phyloP scores from a whole-genome alignment of 106 monocot species.

The Dioscorea alata region DNA sequence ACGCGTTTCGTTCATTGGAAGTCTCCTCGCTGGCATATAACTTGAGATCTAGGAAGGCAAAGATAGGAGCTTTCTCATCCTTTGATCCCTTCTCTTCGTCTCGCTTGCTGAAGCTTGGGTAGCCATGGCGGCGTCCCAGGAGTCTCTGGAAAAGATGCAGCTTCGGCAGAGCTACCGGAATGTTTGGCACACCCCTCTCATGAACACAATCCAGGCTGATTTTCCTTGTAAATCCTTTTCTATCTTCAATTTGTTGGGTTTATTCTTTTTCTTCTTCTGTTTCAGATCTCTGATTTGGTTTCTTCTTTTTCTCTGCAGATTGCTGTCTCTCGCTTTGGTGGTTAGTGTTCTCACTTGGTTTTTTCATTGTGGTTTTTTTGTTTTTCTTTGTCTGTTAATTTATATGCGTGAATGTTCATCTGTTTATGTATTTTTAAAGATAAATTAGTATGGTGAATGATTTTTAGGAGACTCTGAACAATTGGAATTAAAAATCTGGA shows the following conservation, averaged over 20 bases:
- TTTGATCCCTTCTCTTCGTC: too few species aligned
- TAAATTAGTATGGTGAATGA: too few species aligned
- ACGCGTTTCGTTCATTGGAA: too few species aligned
- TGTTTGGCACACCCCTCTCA: constrained; percentile 25
- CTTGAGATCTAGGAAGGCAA: too few species aligned
- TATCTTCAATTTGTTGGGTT: not conserved
- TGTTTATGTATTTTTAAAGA: too few species aligned
- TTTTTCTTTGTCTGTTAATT: constrained; percentile 18
- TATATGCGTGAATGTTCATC: too few species aligned
- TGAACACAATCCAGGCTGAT: constrained; percentile 17
- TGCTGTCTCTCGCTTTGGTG: constrained; percentile 17
- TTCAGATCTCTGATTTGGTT: not conserved
- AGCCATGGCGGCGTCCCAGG: constrained; percentile 28
- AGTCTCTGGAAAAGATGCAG: constrained; percentile 28
- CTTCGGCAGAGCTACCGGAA: constrained; percentile 32
- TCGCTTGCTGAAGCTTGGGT: too few species aligned
- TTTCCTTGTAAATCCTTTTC: constrained; percentile 4
- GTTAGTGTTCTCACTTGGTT: not conserved
- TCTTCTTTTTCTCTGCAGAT: not conserved
- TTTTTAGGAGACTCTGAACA: too few species aligned
- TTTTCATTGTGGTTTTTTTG: not conserved
- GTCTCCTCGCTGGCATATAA: too few species aligned
- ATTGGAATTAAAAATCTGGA: too few species aligned
- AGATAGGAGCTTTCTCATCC: too few species aligned
- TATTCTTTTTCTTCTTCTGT: not conserved